Evolutionary conservation across 441 rosid species (phyloP), one percentile per base, ranked within the genome.

Genomic region (Euphorbia schlechtendalii): DNA sequence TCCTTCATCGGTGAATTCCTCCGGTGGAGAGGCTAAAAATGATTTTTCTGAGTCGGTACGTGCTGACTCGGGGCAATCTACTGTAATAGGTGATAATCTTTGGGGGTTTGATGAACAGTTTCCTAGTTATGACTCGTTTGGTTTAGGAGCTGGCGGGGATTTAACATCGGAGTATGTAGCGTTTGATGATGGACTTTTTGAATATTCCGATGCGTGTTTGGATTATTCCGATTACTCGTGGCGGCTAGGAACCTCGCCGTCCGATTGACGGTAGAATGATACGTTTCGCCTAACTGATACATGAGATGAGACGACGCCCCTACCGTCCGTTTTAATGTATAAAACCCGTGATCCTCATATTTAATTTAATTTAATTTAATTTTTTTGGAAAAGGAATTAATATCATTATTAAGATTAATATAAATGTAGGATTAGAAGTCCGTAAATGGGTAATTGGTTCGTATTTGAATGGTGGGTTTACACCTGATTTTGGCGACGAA

Each of bases 81-180:
- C 80, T 0, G 83, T 61, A 9, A 66, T 72, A 48, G 80, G 68
- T 48, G 78, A 72, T 8, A 85, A 74, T 45, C 61, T 86, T 4
- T 81, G 86, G 84, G 86, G 73, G 15, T 75, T 83, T 30, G 92
- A 81, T 12, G 86, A 80, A 14, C 72, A 67, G 73, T 60, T 81
- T 7, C 71, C 82, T 38, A 71, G 71, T 70, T 83, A 69, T 13
- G 85, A 81, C 68, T 38, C 81, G 48, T 85, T 78, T 40, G 86
- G 69, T 59, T 34, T 80, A 9, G 92, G 80, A 27, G 45, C 41
- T 24, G 73, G 32, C 12, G 86, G 57, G 0, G 56, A 18, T 17
- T 78, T 75, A 55, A 78, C 72, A 17, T 61, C 65, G 2, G 83
- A 61, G 3, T 76, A 73, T 59, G 81, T 66, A 36, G 74, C 74